These are phyloP conservation scores for Albifimbria verrucaria DNA, from an alignment of 2,329 filamentous ascomycete genomes.

Conservation along the genomic window DNA sequence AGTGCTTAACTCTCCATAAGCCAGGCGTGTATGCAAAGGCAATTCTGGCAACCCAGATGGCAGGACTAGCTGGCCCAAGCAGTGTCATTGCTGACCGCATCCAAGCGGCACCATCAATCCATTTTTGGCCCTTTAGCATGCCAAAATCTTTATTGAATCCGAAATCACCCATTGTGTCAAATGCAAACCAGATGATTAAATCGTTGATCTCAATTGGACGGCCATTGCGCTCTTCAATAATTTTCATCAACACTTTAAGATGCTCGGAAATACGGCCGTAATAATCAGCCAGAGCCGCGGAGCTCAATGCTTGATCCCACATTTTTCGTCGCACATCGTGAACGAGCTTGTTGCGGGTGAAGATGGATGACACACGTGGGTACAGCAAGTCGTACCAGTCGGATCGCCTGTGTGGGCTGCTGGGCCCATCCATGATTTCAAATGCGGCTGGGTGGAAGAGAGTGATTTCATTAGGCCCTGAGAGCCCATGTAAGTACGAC, in stretches of 20 bases:
- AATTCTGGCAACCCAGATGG: background rate
- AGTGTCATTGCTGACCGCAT: background rate
- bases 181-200: background rate
- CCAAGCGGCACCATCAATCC: background rate
- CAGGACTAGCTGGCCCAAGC: background rate
- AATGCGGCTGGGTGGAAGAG: background rate
- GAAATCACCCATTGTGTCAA: background rate
- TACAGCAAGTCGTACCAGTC: background rate
- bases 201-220: background rate
- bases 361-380: background rate
- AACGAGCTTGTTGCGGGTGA: background rate
- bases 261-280: background rate
- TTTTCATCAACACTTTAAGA: background rate
- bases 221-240: background rate
- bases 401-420: background rate
- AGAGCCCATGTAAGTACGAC: too few relatives aligned
- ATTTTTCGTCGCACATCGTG: background rate
- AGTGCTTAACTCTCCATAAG: background rate
- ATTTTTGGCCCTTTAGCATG: background rate
- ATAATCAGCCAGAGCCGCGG: background rate
- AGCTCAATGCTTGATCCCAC: background rate
- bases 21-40: background rate
- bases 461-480: background rate
- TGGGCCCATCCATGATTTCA: background rate
- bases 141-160: background rate